Evolutionary conservation across 2,329 filamentous ascomycete genomes (phyloP), one percentile per base, ranked within the genome.

Genomic region (Pyrenochaeta sp.): DNA sequence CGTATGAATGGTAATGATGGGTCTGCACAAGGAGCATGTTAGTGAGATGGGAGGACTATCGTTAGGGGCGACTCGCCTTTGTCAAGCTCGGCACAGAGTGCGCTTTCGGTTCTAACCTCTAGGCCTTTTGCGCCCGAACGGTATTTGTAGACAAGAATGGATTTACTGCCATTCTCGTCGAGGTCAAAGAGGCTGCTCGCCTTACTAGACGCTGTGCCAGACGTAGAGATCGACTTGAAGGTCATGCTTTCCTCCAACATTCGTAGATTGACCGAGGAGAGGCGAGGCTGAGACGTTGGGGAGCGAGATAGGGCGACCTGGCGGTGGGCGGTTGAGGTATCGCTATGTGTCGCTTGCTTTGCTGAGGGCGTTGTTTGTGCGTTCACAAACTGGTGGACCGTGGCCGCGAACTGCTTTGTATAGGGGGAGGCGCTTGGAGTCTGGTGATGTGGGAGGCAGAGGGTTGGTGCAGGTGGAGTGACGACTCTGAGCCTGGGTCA

Each of bases 61-160:
- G 20, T n/a, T 37, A n/a, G 41, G 35, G 17, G 39, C 33, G 23
- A 63, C 73, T 55, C 50, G 75, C 75, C 72, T 54, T 67, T 56
- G 55, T 77, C 75, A 14, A 78, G 61, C 29, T 64, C 60, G 39
- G 69, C 70, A 60, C 77, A 79, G 11, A 82, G 73, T 15, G 79
- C 77, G 54, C 76, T 75, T 50, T 81, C 79, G 36, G 78, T 77
- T 45, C 72, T 75, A 4, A 77, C 71, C 56, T 78, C 71, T 21
- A 81, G 68, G 17, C 63, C 56, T 35, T 66, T 72, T 53, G 66
- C 60, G 17, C 74, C 76, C 7, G 75, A 77, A 21, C 78, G 74
- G 50, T 79, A 81, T 50, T 73, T 73, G 66, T 81, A 81, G 35
- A 81, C 75, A 20, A 82, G 67, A 39, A 82, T 80, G 15, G 75